Percentiles rank a stretch among this genome's conserved stretches.
These are phyloP conservation scores for Poronia punctata DNA, from an alignment of 495 filamentous ascomycete species.

Conservation along the genomic window DNA sequence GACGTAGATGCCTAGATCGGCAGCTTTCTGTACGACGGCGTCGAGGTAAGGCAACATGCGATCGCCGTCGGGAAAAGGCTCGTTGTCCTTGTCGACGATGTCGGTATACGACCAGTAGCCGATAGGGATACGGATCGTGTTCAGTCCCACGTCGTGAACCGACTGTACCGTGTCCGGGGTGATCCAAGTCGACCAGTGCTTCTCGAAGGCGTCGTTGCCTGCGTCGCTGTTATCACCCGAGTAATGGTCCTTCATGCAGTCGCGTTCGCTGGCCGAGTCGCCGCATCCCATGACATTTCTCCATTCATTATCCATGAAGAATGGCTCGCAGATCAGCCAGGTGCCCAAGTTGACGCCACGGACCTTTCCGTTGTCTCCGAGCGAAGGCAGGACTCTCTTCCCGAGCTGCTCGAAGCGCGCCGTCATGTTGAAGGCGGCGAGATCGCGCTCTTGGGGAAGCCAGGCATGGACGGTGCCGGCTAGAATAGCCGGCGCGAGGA, in stretches of 20 bases:
- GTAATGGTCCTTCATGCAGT: constrained; percentile 39
- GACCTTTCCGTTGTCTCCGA: constrained; percentile 18
- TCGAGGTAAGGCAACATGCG: constrained; percentile 39
- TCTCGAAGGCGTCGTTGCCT: constrained; percentile 44
- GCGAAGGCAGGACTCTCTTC: constrained; percentile 15
- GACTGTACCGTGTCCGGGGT: constrained; percentile 45
- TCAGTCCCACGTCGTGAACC: constrained; percentile 47
- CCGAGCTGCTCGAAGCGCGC: constrained; percentile 18
- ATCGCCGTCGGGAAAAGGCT: constrained; percentile 51
- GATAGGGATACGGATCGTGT: constrained; percentile 54
- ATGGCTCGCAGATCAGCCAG: constrained; percentile 48
- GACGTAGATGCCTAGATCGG: constrained; percentile 49
- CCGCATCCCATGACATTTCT: constrained; percentile 49
- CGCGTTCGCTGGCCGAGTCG: constrained; percentile 42
- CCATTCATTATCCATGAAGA: constrained; percentile 45
- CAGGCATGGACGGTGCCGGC: constrained; percentile 14
- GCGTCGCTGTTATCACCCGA: constrained; percentile 39
- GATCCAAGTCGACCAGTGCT: constrained; percentile 52
- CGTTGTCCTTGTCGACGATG: constrained; percentile 43
- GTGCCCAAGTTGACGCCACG: constrained; percentile 22
- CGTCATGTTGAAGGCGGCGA: constrained; percentile 19
- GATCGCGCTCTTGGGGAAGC: constrained; percentile 19
- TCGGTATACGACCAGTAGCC: constrained; percentile 56
- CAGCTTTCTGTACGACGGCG: constrained; percentile 46
- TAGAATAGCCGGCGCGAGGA: constrained; percentile 12